Evolutionary conservation across 371 early-diverging fungal genomes (phyloP).

Genomic region (Mucor racemosus): DNA sequence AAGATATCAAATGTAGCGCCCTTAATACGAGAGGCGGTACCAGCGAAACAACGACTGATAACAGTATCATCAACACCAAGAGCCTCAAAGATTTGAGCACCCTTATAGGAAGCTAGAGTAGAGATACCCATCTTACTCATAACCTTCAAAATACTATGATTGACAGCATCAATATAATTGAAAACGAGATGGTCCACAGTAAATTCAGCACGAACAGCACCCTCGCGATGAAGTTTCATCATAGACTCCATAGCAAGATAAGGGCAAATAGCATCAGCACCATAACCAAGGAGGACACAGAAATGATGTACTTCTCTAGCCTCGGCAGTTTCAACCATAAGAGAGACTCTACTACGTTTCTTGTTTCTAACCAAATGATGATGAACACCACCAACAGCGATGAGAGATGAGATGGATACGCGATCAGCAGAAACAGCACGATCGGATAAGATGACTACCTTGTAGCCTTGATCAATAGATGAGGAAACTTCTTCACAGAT

Average conservation of each 20-base stretch:
- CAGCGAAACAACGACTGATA: conserved; percentile 88
- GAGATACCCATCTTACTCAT: conserved; percentile 99
- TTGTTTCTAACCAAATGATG: conserved; percentile 89
- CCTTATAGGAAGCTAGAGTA: conserved; percentile 96
- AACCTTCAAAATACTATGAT: conserved; percentile 94
- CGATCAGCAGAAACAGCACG: conserved; percentile 64
- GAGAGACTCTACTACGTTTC: conserved; percentile 85
- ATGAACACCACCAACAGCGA: conserved; percentile 92
- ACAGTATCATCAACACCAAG: conserved; percentile 90
- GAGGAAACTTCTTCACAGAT: conserved; percentile 79
- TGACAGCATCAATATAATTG: conserved; percentile 85
- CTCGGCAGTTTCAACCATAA: conserved; percentile 93
- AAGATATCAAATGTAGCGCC: conserved; percentile 90
- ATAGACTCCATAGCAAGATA: conserved; percentile 90
- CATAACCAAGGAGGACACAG: conserved; percentile 95
- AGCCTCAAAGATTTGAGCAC: conserved; percentile 97
- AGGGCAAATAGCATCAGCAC: conserved; percentile 96
- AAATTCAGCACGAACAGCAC: conserved; percentile 60
- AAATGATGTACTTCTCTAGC: conserved; percentile 97
- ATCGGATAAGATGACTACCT: conserved; percentile 87
- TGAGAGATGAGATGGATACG: conserved; percentile 84
- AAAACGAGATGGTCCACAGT: conserved; percentile 62
- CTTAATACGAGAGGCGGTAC: conserved; percentile 96
- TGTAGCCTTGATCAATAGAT: conserved; percentile 77
- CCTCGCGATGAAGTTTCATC: conserved; percentile 85